Percentiles rank a stretch among this genome's conserved stretches.
Evolutionary conservation across 768 basidiomycete genomes (phyloP).

Genomic region (Xerocomellus dryophilus): DNA sequence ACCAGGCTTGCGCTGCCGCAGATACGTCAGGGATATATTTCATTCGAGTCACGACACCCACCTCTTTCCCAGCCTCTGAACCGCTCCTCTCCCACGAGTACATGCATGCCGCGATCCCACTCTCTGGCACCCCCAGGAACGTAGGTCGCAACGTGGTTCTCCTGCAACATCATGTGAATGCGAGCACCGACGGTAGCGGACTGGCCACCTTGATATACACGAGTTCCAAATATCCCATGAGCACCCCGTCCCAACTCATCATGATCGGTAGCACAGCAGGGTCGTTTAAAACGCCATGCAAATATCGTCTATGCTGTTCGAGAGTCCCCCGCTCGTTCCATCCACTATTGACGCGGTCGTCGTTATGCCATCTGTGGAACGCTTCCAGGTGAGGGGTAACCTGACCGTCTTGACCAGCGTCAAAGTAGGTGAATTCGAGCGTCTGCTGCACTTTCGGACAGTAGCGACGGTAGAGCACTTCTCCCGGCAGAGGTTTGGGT

Average conservation of each 20-base stretch:
- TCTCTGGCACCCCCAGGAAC: constrained; percentile 28
- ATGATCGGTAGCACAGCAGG: constrained; percentile 40
- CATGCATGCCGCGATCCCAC: constrained; percentile 40
- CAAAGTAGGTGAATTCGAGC: constrained; percentile 30
- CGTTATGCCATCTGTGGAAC: constrained; percentile 51
- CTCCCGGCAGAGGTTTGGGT: constrained; percentile 42
- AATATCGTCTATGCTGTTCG: constrained; percentile 42
- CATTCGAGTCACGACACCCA: constrained; percentile 23
- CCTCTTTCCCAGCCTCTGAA: constrained; percentile 43
- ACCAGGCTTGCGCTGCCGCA: constrained; percentile 17
- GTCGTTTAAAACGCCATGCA: constrained; percentile 36
- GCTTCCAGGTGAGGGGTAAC: constrained; percentile 37
- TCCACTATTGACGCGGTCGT: constrained; percentile 42
- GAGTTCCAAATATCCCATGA: constrained; percentile 45
- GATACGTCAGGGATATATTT: background rate
- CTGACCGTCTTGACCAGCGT: constrained; percentile 16
- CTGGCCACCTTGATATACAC: constrained; percentile 42
- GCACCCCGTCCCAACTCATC: constrained; percentile 45
- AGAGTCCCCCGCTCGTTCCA: constrained; percentile 48
- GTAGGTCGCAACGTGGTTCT: constrained; percentile 24
- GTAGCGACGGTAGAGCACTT: constrained; percentile 39
- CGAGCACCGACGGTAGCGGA: background rate
- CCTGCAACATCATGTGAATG: constrained; percentile 5
- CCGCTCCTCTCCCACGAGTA: constrained; percentile 46
- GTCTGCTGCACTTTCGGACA: constrained; percentile 34